Evolutionary conservation across 129 eudicot species (phyloP), one percentile per base, ranked within the genome.

Genomic region (Flaveria bidentis): DNA sequence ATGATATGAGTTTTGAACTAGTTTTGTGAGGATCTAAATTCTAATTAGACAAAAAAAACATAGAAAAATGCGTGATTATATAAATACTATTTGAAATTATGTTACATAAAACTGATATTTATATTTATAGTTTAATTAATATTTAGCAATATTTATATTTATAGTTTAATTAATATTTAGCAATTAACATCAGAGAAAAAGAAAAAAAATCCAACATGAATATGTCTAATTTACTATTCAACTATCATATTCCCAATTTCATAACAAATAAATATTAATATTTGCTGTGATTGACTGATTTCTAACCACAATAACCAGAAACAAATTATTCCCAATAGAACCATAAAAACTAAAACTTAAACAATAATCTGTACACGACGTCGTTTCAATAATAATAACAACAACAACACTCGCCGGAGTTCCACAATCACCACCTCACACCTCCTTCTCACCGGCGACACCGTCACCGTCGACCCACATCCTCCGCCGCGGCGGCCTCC

Each of bases 401-500:
- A 23, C 76, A 78, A 57, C 8, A 17, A 23, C 76, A 52, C 50
- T 58, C 76, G 17, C 70, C 60, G 73, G 14, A 25, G 62, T 14
- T 30, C 57, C 74, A 57, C 18, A 65, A 67, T 53, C 69, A 74
- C 62, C 55, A 78, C 71, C 44, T 80, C 44, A 74, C 56, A 67
- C 71, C 15, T 83, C 84, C 79, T 84, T 85, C 55, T 78, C 10
- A 46, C 55, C 90, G 20, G 41, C 74, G 60, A 67, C 89, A 71
- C 82, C 86, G 72, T 44, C 26, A 47, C 57, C 26, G 42, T 69
- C 67, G 0, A 76, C 67, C 51, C 75, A 83, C 55, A 64, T 28
- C 26, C 66, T 72, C 68, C 77, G 82, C 16, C 23, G 67, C 36
- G 50, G 80, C 22, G 85, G 86, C 82, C 67, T 76, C 98, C 95